Base-by-base conservation (phyloP, 768 basidiomycete species). In the Xanthoconium stramineum region DNA sequence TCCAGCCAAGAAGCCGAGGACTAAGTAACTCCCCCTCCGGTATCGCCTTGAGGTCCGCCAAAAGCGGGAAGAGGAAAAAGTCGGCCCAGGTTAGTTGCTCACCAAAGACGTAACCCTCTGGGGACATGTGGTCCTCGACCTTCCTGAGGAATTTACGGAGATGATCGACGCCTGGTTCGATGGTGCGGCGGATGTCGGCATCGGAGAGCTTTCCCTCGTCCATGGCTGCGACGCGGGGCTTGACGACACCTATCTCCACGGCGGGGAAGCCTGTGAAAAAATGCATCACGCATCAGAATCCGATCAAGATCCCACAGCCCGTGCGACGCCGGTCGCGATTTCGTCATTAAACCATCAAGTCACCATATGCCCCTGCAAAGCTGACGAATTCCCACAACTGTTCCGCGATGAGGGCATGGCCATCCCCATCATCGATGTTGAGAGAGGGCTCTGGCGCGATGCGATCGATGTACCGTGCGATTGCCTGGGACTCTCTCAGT, bases 381-480 rank as follows among this genome's bases (percentile, higher is more conserved):
- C 63, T 65, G 44, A 64, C 71, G 17, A 71, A 73, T 33, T 71
- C 70, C 72, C 71, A 71, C 72, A 71, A 55, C 36, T 70, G 69
- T 50, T 71, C 70, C 0, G 49, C 36, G 56, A 71, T 54, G 47
- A 68, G 0, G 17, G 62, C 48, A 15, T 59, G 60, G 6, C 58
- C 67, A 0, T 69, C 61, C 0, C 65, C 71, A 1, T 62, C 44
- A 0, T 17, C 51, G 44, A 72, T 60, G 42, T 38, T 50, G 33
- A 71, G 62, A 12, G 58, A 52, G 3, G 70, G 70, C 50, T 68
- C 59, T n/a, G 70, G 70, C 8, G 61, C 55, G 20, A 72, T 49
- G 50, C 62, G 70, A 19, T 71, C 71, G 33, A 71, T 57, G 47
- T 68, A 71, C 2, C 62, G 66, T 20, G 57, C 66, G 44, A 71